These are phyloP conservation scores for Cerioporus squamosus DNA, from an alignment of 1,284 basidiomycete species.

Conservation along the genomic window DNA sequence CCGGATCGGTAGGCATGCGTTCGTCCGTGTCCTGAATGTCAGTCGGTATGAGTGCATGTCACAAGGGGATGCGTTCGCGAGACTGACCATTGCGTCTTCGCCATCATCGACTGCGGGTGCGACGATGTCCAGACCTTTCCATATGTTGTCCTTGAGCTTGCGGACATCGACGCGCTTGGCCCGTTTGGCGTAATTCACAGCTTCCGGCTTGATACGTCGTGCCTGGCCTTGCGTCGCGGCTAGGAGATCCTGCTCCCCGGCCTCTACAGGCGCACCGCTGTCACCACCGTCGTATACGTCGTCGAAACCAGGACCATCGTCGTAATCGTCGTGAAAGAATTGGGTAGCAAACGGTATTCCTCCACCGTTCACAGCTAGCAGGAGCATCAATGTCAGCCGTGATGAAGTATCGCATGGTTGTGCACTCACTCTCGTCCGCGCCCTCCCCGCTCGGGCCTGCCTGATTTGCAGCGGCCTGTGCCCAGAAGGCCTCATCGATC, in stretches of 20 bases:
- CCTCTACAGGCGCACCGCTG: conserved; percentile 48
- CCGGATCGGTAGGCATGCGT: conserved; percentile 53
- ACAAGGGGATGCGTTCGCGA: neutral
- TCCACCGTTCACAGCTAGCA: conserved; percentile 48
- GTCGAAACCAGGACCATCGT: conserved; percentile 80
- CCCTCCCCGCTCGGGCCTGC: conserved; percentile 60
- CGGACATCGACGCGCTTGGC: conserved; percentile 98
- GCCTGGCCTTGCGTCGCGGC: conserved; percentile 82
- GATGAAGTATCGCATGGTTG: neutral
- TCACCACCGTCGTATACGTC: conserved; percentile 68
- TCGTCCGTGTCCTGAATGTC: conserved; percentile 57
- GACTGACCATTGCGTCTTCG: conserved; percentile 62
- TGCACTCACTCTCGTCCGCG: conserved; percentile 62
- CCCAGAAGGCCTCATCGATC: conserved; percentile 96
- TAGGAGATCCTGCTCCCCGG: conserved; percentile 85
- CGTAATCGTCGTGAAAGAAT: conserved; percentile 94
- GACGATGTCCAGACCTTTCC: conserved; percentile 86
- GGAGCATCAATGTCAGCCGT: neutral
- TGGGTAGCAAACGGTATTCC: conserved; percentile 90
- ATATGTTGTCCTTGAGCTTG: conserved; percentile 97
- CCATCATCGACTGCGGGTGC: conserved; percentile 44
- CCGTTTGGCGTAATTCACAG: conserved; percentile 94
- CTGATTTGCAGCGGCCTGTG: conserved; percentile 84
- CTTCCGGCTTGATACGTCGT: conserved; percentile 83
- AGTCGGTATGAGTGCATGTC: neutral